Base-by-base conservation (phyloP, 2,329 filamentous ascomycete species). In the Penicillium sp. region DNA sequence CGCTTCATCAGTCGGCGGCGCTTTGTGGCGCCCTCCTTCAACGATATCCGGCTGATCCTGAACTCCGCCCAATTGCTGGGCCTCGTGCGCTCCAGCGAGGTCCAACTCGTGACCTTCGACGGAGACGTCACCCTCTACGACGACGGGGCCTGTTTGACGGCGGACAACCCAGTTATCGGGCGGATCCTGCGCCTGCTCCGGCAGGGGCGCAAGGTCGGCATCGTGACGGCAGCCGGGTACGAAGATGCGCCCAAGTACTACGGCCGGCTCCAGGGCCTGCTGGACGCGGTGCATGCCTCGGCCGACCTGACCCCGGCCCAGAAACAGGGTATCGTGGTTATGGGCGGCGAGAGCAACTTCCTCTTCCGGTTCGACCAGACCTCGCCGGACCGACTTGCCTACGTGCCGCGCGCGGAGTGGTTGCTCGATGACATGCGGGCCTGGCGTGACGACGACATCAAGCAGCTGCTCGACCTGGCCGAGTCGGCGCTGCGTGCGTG, bases 111-210 rank as follows among this genome's bases (percentile, higher is more conserved):
- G 38, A 98, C 93, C 0, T 98, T 98, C 62, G 93, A 98, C 65
- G 93, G 93, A 67, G 93, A 98, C 67, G 89, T 98, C 35, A 98
- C 93, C 1, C 76, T 98, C 15, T 98, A 98, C 64, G 86, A 89
- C 41, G 86, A 98, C 59, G 93, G 93, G 9, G 77, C 88, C 56
- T 87, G 81, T 49, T 74, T 98, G 7, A 81, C 83, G 39, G 74
- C 82, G 0, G 75, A 79, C 11, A 94, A 86, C 62, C 86, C 88
- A 0, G 81, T 94, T 11, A 89, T 97, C 37, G 71, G 71, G 3
- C 75, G 79, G 7, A 78, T 83, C 32, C 57, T 82, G 39, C 81
- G 83, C 46, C 80, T 98, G 11, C 78, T 98, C 54, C 76, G 75
- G 32, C 82, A 83, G 51, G 83, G 85, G 45, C 86, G 91, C 50